These are phyloP conservation scores for Stagonosporopsis cucurbitacearum DNA, from an alignment of 2,329 filamentous ascomycete species.

Conservation along the genomic window DNA sequence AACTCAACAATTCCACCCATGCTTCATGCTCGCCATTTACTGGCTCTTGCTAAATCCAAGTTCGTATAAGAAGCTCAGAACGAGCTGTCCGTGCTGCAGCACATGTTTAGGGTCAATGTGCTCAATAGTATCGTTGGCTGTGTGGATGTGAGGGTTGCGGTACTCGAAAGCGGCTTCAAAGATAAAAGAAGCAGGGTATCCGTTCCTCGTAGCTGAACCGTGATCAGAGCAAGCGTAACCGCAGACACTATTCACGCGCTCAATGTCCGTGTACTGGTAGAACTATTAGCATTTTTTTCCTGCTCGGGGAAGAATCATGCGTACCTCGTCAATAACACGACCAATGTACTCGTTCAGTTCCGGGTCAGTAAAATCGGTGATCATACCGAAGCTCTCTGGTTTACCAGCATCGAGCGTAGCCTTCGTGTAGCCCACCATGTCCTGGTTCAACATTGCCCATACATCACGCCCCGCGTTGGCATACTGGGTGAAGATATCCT, in stretches of 20 bases:
- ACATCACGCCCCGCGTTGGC: slow-evolving; percentile 74
- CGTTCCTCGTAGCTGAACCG: slow-evolving; percentile 72
- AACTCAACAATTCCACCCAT: neutral
- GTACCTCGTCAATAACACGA: neutral
- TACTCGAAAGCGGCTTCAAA: slow-evolving; percentile 62
- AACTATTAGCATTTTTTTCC: slow-evolving; percentile 57
- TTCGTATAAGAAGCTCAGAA: slow-evolving; percentile 81
- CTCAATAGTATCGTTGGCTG: slow-evolving; percentile 71
- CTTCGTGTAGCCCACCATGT: slow-evolving; percentile 76
- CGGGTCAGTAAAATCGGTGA: slow-evolving; percentile 83
- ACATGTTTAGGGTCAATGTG: slow-evolving; percentile 84
- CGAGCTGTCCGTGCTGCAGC: slow-evolving; percentile 85
- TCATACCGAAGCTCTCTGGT: slow-evolving; percentile 81
- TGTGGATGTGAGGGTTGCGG: slow-evolving; percentile 71
- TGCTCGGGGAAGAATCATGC: neutral
- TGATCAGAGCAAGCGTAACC: slow-evolving; percentile 83
- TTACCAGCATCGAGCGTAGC: slow-evolving; percentile 72
- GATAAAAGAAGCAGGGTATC: slow-evolving; percentile 75
- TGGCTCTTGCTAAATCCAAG: slow-evolving; percentile 50
- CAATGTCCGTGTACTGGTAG: slow-evolving; percentile 81
- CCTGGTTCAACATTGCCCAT: slow-evolving; percentile 96
- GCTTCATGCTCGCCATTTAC: neutral
- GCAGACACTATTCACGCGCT: slow-evolving; percentile 59
- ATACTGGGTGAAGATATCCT: slow-evolving; percentile 84
- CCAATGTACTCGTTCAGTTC: slow-evolving; percentile 4